Percentiles rank a stretch among this genome's conserved stretches.
Evolutionary conservation across 1,139 yeast genomes (phyloP).

Genomic region (Diutina mesorugosa): DNA sequence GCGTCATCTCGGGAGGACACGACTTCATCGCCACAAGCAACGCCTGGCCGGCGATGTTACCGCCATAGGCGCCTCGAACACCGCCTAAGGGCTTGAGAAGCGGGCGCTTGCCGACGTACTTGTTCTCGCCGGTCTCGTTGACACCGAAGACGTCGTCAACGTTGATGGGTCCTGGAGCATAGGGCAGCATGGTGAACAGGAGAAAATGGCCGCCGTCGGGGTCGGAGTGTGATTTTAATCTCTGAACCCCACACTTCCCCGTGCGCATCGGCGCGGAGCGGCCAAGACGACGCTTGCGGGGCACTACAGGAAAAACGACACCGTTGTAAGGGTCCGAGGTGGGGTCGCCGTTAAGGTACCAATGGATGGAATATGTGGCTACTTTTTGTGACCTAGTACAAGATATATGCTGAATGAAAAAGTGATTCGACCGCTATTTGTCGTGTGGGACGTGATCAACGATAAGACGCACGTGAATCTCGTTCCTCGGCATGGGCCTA

Average conservation of each 20-base stretch:
- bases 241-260: not conserved
- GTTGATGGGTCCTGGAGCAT: not conserved
- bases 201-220: not conserved
- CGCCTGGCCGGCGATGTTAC: conserved; percentile 28
- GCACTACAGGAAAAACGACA: not conserved
- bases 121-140: conserved; percentile 3
- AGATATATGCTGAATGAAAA: not conserved
- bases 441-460: not conserved
- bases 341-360: too few species aligned
- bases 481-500: not conserved
- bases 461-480: not conserved
- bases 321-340: too few species aligned
- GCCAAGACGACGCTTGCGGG: not conserved
- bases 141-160: not conserved
- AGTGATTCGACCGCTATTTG: not conserved
- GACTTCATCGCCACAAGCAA: conserved; percentile 23
- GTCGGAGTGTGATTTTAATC: not conserved
- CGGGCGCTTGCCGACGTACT: conserved; percentile 18
- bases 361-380: too few species aligned
- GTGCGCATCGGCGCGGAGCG: not conserved
- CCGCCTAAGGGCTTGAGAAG: conserved; percentile 18
- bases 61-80: conserved; percentile 30
- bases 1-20: conserved; percentile 18
- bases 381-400: too few species aligned
- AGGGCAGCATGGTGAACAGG: not conserved